Evolutionary conservation across 1,139 yeast genomes (phyloP), one percentile per base, ranked within the genome.

Genomic region (Groenewaldozyma auringiensis): DNA sequence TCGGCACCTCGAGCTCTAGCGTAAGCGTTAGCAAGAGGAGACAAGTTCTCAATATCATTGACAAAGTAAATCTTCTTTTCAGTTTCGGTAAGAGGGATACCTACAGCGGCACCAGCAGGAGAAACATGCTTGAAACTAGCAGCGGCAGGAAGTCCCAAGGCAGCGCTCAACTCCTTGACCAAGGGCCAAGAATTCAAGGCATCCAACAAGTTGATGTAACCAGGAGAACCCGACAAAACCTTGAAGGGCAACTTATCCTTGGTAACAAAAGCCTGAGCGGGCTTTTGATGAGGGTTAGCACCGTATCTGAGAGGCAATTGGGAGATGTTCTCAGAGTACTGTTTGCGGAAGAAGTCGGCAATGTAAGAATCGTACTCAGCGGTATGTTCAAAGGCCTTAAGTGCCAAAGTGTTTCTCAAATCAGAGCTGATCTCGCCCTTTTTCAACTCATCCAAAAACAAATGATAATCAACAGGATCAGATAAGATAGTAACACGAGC

Each of bases 1-100:
- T 92, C 98, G 56, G 98, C 98, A 67, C 98, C 98, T 71, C 98
- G 84, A 47, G 98, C 98, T 71, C 98, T 84, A 39, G 98, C 98
- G 63, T 92, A 92, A 50, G 98, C 98, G 63, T 85, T 85, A 53
- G 98, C 98, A 64, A 92, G 76, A 50, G 97, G 97, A 29, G 96
- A 86, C 65, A 92, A 75, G 75, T 88, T 85, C 70, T 87, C 95
- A 62, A 92, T 87, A 66, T 87, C 96, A 60, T 81, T 81, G 53
- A 92, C 98, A 66, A 92, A 92, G 75, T 92, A 92, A 53, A 92
- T 79, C 70, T 89, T 85, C 79, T 89, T 89, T 73, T 92, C 98
- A 52, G 81, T 74, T 48, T 89, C 97, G 43, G 83, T 64, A 60
- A 92, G 75, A 54, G 98, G 97, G 57, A 88, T 71, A 57, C 97